Evolutionary conservation across 1,284 basidiomycete genomes (phyloP).

Genomic region (Leccinum fuscescens): DNA sequence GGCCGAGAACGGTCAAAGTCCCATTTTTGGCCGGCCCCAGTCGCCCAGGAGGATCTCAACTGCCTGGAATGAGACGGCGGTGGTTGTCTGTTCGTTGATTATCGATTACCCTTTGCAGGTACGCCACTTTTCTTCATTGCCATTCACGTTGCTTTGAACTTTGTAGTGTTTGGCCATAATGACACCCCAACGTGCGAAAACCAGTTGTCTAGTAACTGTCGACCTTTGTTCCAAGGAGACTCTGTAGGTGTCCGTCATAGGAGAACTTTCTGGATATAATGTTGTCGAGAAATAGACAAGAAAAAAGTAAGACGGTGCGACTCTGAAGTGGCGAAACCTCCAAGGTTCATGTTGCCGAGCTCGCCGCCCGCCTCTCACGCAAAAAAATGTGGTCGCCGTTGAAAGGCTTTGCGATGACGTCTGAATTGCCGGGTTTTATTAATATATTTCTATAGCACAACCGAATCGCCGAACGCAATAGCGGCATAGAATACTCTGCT

Average conservation of each 20-base stretch:
- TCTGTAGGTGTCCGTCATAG: neutral
- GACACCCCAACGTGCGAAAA: conserved; percentile 1
- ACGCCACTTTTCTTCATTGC: neutral
- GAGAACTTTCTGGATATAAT: conserved; percentile 2
- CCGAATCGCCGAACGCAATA: neutral
- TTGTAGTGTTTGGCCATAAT: conserved; percentile 1
- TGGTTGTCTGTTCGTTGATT: conserved; percentile 8
- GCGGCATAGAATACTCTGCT: neutral
- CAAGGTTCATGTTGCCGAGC: neutral
- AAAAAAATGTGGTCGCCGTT: neutral
- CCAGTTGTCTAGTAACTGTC: neutral
- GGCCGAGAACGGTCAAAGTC: neutral
- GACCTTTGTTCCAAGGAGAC: conserved; percentile 3
- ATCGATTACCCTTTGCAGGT: conserved; percentile 10
- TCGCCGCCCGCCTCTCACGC: conserved; percentile 5
- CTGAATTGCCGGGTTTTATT: neutral
- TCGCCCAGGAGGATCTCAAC: neutral
- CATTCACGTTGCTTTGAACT: neutral
- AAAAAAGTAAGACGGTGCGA: neutral
- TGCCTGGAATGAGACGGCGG: neutral
- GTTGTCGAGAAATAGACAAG: conserved; percentile 2
- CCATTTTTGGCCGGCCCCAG: neutral
- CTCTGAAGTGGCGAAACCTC: neutral
- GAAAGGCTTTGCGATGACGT: neutral
- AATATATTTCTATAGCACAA: neutral